Evolutionary conservation across 2,329 filamentous ascomycete genomes (phyloP), one percentile per base, ranked within the genome.

Genomic region (Aspergillus novoparasiticus): DNA sequence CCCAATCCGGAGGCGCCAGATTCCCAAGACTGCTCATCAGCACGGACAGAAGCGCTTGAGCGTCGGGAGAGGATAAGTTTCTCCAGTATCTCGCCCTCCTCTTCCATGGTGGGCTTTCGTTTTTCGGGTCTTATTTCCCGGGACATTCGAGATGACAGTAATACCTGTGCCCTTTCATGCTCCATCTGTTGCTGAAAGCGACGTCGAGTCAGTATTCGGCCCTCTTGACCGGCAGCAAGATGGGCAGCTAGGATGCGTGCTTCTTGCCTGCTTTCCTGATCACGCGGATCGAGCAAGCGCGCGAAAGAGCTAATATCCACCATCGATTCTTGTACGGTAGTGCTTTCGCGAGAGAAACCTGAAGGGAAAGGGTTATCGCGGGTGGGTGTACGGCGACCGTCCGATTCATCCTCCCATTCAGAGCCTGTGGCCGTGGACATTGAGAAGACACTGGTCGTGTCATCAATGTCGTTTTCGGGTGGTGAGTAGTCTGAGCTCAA

Each of bases 391-490:
- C 87, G 85, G 60, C 84, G 82, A 26, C 75, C 75, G 64, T 84
- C 83, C 1, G 79, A 79, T 36, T 81, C 78, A 23, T 82, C 77
- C 72, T 83, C 82, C 67, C 77, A 82, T 43, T 84, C 80, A 0
- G 82, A 84, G 34, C 84, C 83, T 2, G 76, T 79, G 39, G 85
- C 83, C 3, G 83, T 85, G 2, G 84, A 83, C 71, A 84, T 83
- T 0, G 92, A 93, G n/a, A 95, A 80, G 41, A 96, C 83, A 72
- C 94, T 97, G 0, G 93, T 96, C 10, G 86, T 86, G 72, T 96
- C 92, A 73, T 90, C 88, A 51, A 89, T 84, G 12, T 87, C 82
- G 5, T 80, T 74, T 12, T 82, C 76, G 2, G 76, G 71, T 0
- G 89, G 89, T 36, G 82, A 76, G 75, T 94, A 98, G 66, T 94